Conservation (phyloP, 129 eudicot species). For the Sambucus nigra region DNA sequence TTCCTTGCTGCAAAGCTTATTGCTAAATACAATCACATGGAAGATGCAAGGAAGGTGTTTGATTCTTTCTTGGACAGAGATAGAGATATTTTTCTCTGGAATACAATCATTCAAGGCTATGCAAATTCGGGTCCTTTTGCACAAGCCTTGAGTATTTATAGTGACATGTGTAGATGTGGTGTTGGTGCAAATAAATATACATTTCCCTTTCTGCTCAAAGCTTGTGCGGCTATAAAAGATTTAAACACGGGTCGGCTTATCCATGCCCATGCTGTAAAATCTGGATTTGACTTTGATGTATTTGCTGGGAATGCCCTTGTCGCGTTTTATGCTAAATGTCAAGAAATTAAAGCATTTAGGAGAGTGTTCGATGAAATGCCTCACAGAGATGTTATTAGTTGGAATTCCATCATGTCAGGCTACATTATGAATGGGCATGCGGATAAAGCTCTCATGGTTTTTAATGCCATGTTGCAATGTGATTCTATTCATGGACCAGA, state of each 20-base stretch:
- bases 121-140: conserved; percentile 12
- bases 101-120: conserved; percentile 29
- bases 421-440: conserved; percentile 24
- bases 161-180: conserved; percentile 24
- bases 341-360: conserved; percentile 14
- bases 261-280: conserved; percentile 34
- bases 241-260: conserved; percentile 24
- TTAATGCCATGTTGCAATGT: conserved; percentile 24
- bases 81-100: conserved; percentile 47
- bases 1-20: conserved; percentile 37
- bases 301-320: conserved; percentile 38
- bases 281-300: conserved; percentile 18
- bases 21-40: conserved; percentile 18
- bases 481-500: conserved; percentile 33
- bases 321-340: conserved; percentile 29
- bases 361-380: conserved; percentile 30
- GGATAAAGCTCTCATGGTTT: conserved; percentile 19
- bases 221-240: conserved; percentile 17
- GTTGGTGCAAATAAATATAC: conserved; percentile 41
- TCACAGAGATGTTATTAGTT: conserved; percentile 28
- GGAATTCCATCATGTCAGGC: conserved; percentile 44
- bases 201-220: conserved; percentile 39
- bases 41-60: conserved; percentile 40
- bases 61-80: conserved; percentile 36
- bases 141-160: conserved; percentile 26